phyloP scores from a whole-genome alignment of 345 rosid genomes.

The Acer yangbiense region DNA sequence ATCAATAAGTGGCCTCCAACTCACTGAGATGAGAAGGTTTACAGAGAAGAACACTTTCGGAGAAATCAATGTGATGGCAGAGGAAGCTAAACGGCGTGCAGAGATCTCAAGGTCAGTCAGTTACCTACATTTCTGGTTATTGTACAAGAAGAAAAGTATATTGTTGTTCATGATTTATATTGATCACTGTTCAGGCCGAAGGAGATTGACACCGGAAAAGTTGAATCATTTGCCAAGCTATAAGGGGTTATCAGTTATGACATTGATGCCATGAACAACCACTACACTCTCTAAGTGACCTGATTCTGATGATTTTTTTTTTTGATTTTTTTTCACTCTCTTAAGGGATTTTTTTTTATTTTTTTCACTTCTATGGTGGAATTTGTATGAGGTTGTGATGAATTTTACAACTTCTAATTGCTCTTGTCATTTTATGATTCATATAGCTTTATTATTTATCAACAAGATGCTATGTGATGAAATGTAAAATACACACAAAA shows the following conservation, averaged over 20 bases:
- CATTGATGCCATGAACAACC: slow-evolving; percentile 44
- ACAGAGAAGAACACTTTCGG: slow-evolving; percentile 29
- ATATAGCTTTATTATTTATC: background rate
- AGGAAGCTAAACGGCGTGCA: slow-evolving; percentile 55
- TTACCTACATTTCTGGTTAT: too few relatives aligned
- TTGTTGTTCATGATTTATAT: background rate
- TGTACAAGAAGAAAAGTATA: background rate
- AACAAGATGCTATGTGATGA: background rate
- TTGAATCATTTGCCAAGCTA: slow-evolving; percentile 53
- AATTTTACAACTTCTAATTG: background rate
- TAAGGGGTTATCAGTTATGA: slow-evolving; percentile 33
- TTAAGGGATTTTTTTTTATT: too few relatives aligned
- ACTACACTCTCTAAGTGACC: slow-evolving; percentile 28
- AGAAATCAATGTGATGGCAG: slow-evolving; percentile 47
- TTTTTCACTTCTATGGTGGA: background rate
- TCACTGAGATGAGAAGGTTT: slow-evolving; percentile 14
- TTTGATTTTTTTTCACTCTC: too few relatives aligned
- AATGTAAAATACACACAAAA: too few relatives aligned
- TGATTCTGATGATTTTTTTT: background rate
- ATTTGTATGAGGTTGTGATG: background rate
- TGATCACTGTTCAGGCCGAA: slow-evolving; percentile 36
- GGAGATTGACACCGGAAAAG: slow-evolving; percentile 55
- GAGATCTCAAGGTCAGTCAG: slow-evolving; percentile 35
- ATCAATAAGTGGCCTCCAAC: slow-evolving; percentile 44
- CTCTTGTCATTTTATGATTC: background rate